Conservation (phyloP, 2,329 filamentous ascomycete genomes). For the Cytospora piceae region DNA sequence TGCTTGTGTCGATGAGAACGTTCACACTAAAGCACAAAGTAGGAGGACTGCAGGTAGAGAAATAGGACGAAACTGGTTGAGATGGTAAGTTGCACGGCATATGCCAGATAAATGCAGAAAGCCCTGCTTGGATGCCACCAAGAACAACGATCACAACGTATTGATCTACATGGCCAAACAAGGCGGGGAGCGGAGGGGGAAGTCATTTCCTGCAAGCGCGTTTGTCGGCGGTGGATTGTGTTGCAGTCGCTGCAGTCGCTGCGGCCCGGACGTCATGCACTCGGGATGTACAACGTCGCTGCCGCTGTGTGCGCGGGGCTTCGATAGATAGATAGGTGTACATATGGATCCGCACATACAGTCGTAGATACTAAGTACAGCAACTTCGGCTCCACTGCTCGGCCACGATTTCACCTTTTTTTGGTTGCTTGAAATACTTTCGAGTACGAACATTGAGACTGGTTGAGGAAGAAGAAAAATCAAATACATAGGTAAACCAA, state of each 20-base stretch:
- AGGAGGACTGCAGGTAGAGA: not conserved
- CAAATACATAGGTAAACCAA: too few species aligned
- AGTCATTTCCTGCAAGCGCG: not conserved
- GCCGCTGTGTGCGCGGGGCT: not conserved
- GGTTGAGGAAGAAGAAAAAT: too few species aligned
- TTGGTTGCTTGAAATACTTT: not conserved
- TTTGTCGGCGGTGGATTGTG: not conserved
- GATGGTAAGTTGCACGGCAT: conserved; percentile 1
- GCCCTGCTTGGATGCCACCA: not conserved
- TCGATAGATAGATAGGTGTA: not conserved
- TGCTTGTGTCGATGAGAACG: not conserved
- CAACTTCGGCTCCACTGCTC: not conserved
- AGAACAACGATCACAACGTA: not conserved
- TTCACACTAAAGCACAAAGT: not conserved
- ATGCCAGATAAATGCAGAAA: not conserved
- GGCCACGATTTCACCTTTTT: not conserved
- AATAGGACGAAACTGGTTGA: not conserved
- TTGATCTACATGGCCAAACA: not conserved
- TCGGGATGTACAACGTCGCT: not conserved
- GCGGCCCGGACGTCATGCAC: not conserved
- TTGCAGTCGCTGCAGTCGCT: not conserved
- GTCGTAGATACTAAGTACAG: not conserved
- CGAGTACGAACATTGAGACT: too few species aligned
- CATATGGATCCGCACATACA: not conserved
- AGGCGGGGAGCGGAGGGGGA: not conserved